Evolutionary conservation across 2,329 filamentous ascomycete species (phyloP).

Genomic region (Aspergillus phoenicis): DNA sequence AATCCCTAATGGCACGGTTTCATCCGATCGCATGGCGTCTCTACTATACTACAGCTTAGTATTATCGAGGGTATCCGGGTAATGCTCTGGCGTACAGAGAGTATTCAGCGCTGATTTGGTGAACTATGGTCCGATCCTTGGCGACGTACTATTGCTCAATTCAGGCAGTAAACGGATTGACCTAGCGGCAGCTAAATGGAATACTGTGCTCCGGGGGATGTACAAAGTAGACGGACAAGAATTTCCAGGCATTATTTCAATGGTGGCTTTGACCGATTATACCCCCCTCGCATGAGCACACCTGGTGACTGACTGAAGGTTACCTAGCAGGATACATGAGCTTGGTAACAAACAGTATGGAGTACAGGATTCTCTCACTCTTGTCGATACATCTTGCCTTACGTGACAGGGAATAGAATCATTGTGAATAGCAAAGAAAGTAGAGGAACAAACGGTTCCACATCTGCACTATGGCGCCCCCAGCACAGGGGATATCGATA

Average conservation of each 20-base stretch:
- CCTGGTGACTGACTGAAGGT: conserved; percentile 6
- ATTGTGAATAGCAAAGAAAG: background rate
- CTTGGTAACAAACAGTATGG: too few species aligned
- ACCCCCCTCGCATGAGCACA: conserved; percentile 11
- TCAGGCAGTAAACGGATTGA: conserved; percentile 8
- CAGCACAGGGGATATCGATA: background rate
- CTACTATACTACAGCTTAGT: background rate
- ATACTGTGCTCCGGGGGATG: conserved; percentile 18
- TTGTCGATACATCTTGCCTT: too few species aligned
- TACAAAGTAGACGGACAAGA: background rate
- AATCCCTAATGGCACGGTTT: background rate
- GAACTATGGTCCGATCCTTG: conserved; percentile 11
- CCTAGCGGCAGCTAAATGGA: conserved; percentile 14
- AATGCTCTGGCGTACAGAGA: background rate
- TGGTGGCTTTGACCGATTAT: conserved; percentile 2
- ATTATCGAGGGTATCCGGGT: background rate
- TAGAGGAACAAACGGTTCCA: background rate
- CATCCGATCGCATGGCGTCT: background rate
- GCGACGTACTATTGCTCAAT: conserved; percentile 2
- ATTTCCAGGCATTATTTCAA: background rate
- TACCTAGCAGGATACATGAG: background rate
- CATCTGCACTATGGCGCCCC: background rate
- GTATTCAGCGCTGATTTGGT: background rate
- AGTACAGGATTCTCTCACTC: too few species aligned
- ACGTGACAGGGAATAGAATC: background rate